These are phyloP conservation scores for Collybia sp. DNA, from an alignment of 768 basidiomycete genomes.

Conservation along the genomic window DNA sequence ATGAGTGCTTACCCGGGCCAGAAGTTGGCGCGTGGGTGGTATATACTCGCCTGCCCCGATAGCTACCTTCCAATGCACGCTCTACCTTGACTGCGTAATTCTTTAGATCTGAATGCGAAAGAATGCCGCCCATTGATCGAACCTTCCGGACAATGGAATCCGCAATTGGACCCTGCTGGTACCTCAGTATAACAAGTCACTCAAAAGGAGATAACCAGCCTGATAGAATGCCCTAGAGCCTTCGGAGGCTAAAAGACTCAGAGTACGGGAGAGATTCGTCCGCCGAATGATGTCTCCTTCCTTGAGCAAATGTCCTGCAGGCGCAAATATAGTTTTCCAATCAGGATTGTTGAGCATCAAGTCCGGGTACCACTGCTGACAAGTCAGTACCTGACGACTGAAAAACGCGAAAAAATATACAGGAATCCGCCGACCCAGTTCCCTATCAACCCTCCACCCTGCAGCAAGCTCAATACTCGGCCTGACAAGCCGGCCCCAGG, in stretches of 20 bases:
- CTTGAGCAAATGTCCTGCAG: slow-evolving; percentile 60
- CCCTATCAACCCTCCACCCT: slow-evolving; percentile 76
- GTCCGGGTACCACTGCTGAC: slow-evolving; percentile 33
- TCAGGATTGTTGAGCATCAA: slow-evolving; percentile 66
- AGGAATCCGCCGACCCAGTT: slow-evolving; percentile 70
- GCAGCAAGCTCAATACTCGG: slow-evolving; percentile 72
- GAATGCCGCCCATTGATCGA: slow-evolving; percentile 68
- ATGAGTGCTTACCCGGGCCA: slow-evolving; percentile 51
- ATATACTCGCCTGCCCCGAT: slow-evolving; percentile 74
- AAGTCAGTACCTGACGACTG: neutral
- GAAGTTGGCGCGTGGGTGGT: slow-evolving; percentile 83
- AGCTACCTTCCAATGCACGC: slow-evolving; percentile 75
- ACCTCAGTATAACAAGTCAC: slow-evolving; percentile 9
- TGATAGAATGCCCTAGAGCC: slow-evolving; percentile 84
- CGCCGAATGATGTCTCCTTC: slow-evolving; percentile 75
- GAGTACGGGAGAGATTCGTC: slow-evolving; percentile 72
- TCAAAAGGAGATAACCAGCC: slow-evolving; percentile 27
- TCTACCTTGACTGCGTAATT: slow-evolving; percentile 65
- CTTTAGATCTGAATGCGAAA: slow-evolving; percentile 70
- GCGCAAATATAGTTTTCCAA: slow-evolving; percentile 84
- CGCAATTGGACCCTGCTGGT: slow-evolving; percentile 69
- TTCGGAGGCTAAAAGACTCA: slow-evolving; percentile 65
- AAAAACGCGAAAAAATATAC: slow-evolving; percentile 24
- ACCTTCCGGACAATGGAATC: slow-evolving; percentile 73
- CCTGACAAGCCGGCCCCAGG: slow-evolving; percentile 74